These are phyloP conservation scores for Piloderma croceum DNA, from an alignment of 768 basidiomycete species.

Conservation along the genomic window DNA sequence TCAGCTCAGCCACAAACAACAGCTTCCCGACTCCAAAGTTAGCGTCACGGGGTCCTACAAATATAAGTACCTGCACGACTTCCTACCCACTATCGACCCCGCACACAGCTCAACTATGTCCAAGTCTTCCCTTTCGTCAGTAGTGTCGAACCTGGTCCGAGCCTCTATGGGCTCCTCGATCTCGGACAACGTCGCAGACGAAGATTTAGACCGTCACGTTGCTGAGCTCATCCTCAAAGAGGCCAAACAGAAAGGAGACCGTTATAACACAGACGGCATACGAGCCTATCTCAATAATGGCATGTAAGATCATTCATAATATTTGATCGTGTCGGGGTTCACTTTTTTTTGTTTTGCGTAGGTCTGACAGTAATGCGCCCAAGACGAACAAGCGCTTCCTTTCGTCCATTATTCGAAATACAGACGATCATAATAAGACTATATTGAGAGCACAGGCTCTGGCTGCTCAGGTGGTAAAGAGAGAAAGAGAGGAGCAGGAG, in stretches of 20 bases:
- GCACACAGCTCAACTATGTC: too few species aligned
- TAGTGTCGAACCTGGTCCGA: slow-evolving; percentile 74
- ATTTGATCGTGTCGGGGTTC: neutral
- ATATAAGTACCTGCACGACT: too few species aligned
- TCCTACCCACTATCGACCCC: too few species aligned
- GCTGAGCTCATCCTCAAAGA: slow-evolving; percentile 89
- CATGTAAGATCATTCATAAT: slow-evolving; percentile 30
- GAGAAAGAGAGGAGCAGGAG: slow-evolving; percentile 61
- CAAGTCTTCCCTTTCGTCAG: too few species aligned
- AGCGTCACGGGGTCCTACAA: too few species aligned
- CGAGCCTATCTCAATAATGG: slow-evolving; percentile 64
- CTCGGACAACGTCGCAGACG: slow-evolving; percentile 56
- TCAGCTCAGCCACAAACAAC: too few species aligned
- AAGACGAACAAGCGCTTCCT: slow-evolving; percentile 80
- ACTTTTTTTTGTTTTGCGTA: slow-evolving; percentile 21
- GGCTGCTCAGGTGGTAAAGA: slow-evolving; percentile 69
- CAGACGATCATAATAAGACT: slow-evolving; percentile 93
- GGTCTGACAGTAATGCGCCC: slow-evolving; percentile 67
- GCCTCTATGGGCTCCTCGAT: slow-evolving; percentile 72
- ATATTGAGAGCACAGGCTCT: slow-evolving; percentile 67
- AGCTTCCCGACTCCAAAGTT: too few species aligned
- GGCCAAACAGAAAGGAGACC: slow-evolving; percentile 86
- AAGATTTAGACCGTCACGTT: slow-evolving; percentile 87
- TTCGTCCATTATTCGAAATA: slow-evolving; percentile 82
- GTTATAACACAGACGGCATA: slow-evolving; percentile 71